Conservation (phyloP, 306 rosid genomes). For the Neltuma alba region DNA sequence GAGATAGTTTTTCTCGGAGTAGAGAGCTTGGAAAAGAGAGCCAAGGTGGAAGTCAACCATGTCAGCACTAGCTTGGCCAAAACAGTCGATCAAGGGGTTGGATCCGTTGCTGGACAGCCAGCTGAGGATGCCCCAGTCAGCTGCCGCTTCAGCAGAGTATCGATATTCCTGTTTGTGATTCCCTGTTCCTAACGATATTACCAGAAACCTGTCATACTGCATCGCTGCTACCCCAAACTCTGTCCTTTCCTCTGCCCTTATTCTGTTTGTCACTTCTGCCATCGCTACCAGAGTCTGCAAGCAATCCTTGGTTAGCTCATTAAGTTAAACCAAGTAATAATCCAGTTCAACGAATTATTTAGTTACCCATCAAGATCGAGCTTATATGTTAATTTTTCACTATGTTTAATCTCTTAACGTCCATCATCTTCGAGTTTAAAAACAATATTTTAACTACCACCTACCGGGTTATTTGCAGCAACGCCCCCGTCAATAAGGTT, state of each 20-base stretch:
- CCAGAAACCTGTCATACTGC: conserved; percentile 49
- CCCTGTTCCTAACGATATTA: conserved; percentile 68
- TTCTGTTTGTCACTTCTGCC: conserved; percentile 52
- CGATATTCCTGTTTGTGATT: conserved; percentile 47
- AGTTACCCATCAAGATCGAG: background rate
- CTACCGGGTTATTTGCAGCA: conserved; percentile 74
- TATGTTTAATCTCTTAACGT: too few relatives aligned
- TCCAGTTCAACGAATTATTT: too few relatives aligned
- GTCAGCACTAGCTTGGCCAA: conserved; percentile 49
- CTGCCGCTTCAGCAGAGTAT: conserved; percentile 48
- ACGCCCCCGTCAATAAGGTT: conserved; percentile 72
- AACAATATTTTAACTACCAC: too few relatives aligned
- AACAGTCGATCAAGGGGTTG: conserved; percentile 52
- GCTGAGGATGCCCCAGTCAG: conserved; percentile 59
- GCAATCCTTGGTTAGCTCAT: background rate
- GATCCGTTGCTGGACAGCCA: conserved; percentile 55
- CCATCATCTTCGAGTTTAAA: too few relatives aligned
- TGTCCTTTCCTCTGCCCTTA: background rate
- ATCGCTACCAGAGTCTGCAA: conserved; percentile 58
- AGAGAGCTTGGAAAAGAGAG: conserved; percentile 48
- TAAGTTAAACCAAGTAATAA: background rate
- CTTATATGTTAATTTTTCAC: background rate
- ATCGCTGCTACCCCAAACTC: conserved; percentile 38
- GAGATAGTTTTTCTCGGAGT: conserved; percentile 48
- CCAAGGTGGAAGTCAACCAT: conserved; percentile 62